phyloP scores from a whole-genome alignment of 2,329 filamentous ascomycete species.

The Trichoderma afroharzianum region DNA sequence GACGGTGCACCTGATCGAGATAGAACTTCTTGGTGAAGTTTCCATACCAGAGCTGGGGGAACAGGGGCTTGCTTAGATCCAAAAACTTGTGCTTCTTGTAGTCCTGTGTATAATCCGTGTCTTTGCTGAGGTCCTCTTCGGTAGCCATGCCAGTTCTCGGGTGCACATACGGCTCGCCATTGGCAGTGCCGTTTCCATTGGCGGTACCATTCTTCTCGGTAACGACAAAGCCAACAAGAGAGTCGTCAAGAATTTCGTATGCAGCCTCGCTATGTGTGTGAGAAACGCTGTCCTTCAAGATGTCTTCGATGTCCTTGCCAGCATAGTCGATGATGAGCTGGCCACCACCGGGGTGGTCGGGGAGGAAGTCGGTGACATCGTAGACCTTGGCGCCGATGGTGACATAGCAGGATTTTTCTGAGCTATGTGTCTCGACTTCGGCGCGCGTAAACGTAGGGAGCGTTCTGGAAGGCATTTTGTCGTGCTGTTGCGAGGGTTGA shows the following conservation, averaged over 20 bases:
- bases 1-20: slow-evolving; percentile 90
- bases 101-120: slow-evolving; percentile 73
- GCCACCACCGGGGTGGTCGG: slow-evolving; percentile 85
- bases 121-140: slow-evolving; percentile 79
- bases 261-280: slow-evolving; percentile 86
- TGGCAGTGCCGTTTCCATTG: slow-evolving; percentile 30
- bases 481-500: not conserved
- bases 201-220: slow-evolving; percentile 49
- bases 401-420: slow-evolving; percentile 83
- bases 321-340: slow-evolving; percentile 87
- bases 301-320: slow-evolving; percentile 78
- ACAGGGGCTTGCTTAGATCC: slow-evolving; percentile 77
- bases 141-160: slow-evolving; percentile 81
- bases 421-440: slow-evolving; percentile 80
- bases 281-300: slow-evolving; percentile 77
- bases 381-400: slow-evolving; percentile 87
- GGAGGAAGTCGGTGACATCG: slow-evolving; percentile 88
- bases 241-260: slow-evolving; percentile 93
- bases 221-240: slow-evolving; percentile 74
- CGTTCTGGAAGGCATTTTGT: slow-evolving; percentile 70
- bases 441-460: slow-evolving; percentile 78
- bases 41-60: slow-evolving; percentile 83
- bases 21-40: slow-evolving; percentile 96
- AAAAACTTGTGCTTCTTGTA: slow-evolving; percentile 93
- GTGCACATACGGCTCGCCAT: slow-evolving; percentile 37